phyloP scores from a whole-genome alignment of 2,329 filamentous ascomycete genomes.

The Aureobasidium sp. region DNA sequence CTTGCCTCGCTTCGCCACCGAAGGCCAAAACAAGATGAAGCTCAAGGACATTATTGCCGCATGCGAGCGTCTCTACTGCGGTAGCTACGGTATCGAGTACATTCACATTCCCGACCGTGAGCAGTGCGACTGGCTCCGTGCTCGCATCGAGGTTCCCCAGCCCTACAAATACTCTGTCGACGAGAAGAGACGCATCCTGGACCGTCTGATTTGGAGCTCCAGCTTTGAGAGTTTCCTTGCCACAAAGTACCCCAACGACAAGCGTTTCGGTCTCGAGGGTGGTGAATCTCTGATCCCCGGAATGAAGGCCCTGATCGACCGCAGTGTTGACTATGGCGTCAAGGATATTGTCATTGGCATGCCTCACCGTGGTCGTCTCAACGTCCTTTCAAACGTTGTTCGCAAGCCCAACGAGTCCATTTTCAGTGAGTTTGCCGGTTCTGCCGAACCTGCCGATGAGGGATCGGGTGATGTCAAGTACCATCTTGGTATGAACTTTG shows the following conservation, averaged over 20 bases:
- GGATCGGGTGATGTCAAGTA: slow-evolving; percentile 99
- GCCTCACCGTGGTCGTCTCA: slow-evolving; percentile 96
- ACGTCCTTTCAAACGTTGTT: slow-evolving; percentile 96
- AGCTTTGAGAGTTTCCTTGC: slow-evolving; percentile 94
- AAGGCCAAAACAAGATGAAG: slow-evolving; percentile 88
- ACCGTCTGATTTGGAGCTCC: slow-evolving; percentile 96
- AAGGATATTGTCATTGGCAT: slow-evolving; percentile 99
- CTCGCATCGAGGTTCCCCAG: slow-evolving; percentile 85
- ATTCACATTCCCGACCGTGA: slow-evolving; percentile 97
- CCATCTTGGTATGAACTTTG: slow-evolving; percentile 99
- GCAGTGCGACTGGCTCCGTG: slow-evolving; percentile 96
- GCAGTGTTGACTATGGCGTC: slow-evolving; percentile 94
- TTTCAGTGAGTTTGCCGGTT: slow-evolving; percentile 95
- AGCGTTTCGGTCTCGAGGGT: slow-evolving; percentile 96
- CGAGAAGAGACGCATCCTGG: slow-evolving; percentile 94
- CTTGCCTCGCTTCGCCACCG: slow-evolving; percentile 82
- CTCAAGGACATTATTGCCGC: slow-evolving; percentile 86
- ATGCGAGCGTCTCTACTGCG: slow-evolving; percentile 94
- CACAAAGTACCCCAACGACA: slow-evolving; percentile 98
- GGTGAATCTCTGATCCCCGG: slow-evolving; percentile 94
- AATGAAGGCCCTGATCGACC: slow-evolving; percentile 98
- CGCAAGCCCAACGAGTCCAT: slow-evolving; percentile 99
- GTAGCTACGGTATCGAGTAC: slow-evolving; percentile 95
- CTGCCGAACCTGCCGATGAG: slow-evolving; percentile 79
- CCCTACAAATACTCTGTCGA: slow-evolving; percentile 97